These are phyloP conservation scores for Graphilbum sp. DNA, from an alignment of 2,329 filamentous ascomycete species.

Conservation along the genomic window DNA sequence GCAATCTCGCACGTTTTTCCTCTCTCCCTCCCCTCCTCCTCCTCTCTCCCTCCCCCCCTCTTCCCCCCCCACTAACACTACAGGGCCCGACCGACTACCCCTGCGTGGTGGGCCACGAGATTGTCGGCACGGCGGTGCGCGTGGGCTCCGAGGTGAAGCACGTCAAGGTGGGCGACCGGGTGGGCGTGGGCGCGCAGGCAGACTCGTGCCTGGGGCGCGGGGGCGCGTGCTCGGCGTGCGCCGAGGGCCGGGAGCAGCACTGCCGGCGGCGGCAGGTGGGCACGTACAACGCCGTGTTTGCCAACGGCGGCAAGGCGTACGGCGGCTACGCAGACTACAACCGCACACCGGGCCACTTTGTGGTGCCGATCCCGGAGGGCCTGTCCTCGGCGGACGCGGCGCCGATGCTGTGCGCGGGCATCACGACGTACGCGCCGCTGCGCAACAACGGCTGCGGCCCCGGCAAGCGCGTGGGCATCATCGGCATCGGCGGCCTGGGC, in stretches of 20 bases:
- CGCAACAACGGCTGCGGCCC: slow-evolving; percentile 6
- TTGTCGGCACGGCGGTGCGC: slow-evolving; percentile 40
- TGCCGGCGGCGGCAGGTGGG: slow-evolving; percentile 1
- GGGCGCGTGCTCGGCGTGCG: slow-evolving; percentile 18
- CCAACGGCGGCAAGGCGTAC: slow-evolving; percentile 20
- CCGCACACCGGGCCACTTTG: slow-evolving; percentile 24
- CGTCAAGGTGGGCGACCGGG: slow-evolving; percentile 17
- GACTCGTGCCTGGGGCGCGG: slow-evolving; percentile 7
- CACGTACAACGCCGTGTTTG: slow-evolving; percentile 7
- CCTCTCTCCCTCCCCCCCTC: too few relatives aligned
- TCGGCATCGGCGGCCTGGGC: slow-evolving; percentile 10
- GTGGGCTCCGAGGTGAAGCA: slow-evolving; percentile 30
- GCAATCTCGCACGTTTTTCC: too few relatives aligned
- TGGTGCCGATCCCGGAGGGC: slow-evolving; percentile 13
- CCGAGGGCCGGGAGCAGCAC: slow-evolving; percentile 2
- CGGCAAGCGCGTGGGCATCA: slow-evolving; percentile 10
- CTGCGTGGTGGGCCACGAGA: slow-evolving; percentile 47
- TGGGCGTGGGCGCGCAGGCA: slow-evolving; percentile 10
- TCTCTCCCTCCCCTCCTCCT: too few relatives aligned
- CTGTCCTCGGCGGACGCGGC: slow-evolving; percentile 11
- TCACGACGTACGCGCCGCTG: slow-evolving; percentile 9
- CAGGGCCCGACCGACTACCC: slow-evolving; percentile 10
- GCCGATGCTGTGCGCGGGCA: slow-evolving; percentile 11
- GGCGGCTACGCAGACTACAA: slow-evolving; percentile 11
- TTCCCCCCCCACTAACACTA: too few relatives aligned